phyloP scores from a whole-genome alignment of 768 basidiomycete species.

The Phaffia australis region DNA sequence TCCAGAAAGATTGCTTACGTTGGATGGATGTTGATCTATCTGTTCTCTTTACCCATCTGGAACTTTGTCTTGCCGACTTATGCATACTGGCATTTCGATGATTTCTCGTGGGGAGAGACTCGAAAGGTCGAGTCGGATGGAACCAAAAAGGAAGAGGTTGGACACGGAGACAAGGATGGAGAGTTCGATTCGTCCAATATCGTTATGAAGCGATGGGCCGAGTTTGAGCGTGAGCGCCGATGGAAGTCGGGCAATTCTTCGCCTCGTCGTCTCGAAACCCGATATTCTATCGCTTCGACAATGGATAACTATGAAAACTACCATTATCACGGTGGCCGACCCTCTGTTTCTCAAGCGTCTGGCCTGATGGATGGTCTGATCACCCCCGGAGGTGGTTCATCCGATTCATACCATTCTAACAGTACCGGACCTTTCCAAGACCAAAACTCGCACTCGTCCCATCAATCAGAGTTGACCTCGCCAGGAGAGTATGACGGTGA shows the following conservation, averaged over 20 bases:
- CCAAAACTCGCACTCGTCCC: slow-evolving; percentile 12
- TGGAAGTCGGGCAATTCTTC: slow-evolving; percentile 51
- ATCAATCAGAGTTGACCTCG: slow-evolving; percentile 24
- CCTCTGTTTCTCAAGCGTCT: slow-evolving; percentile 29
- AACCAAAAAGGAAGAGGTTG: slow-evolving; percentile 48
- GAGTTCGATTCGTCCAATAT: slow-evolving; percentile 94
- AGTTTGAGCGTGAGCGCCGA: slow-evolving; percentile 88
- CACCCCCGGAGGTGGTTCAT: not conserved
- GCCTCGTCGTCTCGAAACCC: slow-evolving; percentile 30
- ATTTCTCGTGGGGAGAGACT: slow-evolving; percentile 94
- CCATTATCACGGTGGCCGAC: slow-evolving; percentile 14
- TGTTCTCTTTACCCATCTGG: slow-evolving; percentile 89
- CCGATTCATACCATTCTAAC: slow-evolving; percentile 2
- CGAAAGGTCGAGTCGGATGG: slow-evolving; percentile 55
- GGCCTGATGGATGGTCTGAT: slow-evolving; percentile 12
- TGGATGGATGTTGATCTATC: slow-evolving; percentile 73
- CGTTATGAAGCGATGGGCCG: slow-evolving; percentile 98
- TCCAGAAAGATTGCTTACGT: slow-evolving; percentile 86
- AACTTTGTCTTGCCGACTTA: slow-evolving; percentile 92
- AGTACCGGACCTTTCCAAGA: slow-evolving; percentile 10
- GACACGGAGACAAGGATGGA: slow-evolving; percentile 88
- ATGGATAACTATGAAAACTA: slow-evolving; percentile 51
- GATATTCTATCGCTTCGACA: slow-evolving; percentile 57
- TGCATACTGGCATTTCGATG: slow-evolving; percentile 98
- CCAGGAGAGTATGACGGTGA: slow-evolving; percentile 16